Base-by-base conservation (phyloP, 1,284 basidiomycete species). In the Cryptococcus jaspeensis region DNA sequence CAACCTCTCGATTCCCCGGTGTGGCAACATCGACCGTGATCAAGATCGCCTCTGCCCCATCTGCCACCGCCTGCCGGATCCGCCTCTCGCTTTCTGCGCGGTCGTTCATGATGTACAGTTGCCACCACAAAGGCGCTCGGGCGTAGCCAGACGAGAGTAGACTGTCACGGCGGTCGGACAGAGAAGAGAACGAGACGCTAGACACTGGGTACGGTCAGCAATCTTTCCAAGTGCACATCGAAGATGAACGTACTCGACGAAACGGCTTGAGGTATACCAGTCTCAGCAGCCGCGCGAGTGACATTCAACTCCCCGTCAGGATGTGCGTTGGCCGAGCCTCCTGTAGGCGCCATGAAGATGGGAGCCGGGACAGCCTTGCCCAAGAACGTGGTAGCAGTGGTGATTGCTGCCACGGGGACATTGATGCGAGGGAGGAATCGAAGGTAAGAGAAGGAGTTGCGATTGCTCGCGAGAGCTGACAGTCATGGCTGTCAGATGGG, bases 101-200 rank as follows among this genome's bases (percentile, higher is more conserved):
- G 22, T 54, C 52, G 16, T 28, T 54, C 52, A 54, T 54, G 44
- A 54, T 54, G 35, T 54, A 54, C 22, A 54, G 37, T 22, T 54
- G 52, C 52, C 52, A 54, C 52, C 52, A 54, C 8, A 54, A 25
- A 11, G n/a, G 41, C 8, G 52, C 52, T 38, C 44, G 22, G 20
- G 36, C 22, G 16, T 47, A 37, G 25, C 28, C 35, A 6, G 20
- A 13, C n/a, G n/a, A 38, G n/a, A 37, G n/a, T 20, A 45, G 9
- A 44, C 28, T 4, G 28, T 32, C 28, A 9, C 28, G 28, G 4
- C 9, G 5, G 4, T 32, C 28, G 28, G 28, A 4, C 28, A 32
- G 28, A 4, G 28, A 32, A 9, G 28, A 32, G 28, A 32, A 32
- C 4, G 28, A 32, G 28, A 32, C 28, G 28, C 28, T 32, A 32